These are phyloP conservation scores for Vaccinium vitisidaea DNA, from an alignment of 148 eudicot genomes.

Conservation along the genomic window DNA sequence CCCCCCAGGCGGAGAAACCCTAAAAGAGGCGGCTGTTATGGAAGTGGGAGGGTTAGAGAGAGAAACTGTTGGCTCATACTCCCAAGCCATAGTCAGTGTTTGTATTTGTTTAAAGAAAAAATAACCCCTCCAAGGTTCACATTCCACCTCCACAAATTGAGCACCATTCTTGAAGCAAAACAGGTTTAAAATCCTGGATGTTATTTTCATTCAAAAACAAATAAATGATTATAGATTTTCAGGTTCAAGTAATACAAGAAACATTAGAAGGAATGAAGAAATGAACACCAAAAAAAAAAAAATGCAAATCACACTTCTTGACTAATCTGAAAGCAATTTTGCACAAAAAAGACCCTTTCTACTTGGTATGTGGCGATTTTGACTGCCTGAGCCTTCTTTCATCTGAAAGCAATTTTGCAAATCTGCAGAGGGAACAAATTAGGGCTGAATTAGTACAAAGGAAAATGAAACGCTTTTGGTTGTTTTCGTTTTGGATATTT, in stretches of 20 bases:
- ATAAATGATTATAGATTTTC: neutral
- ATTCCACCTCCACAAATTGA: too few relatives aligned
- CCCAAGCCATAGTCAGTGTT: too few relatives aligned
- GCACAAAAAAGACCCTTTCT: too few relatives aligned
- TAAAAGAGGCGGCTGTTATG: too few relatives aligned
- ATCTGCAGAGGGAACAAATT: conserved; percentile 18
- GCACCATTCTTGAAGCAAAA: too few relatives aligned
- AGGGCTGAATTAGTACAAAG: neutral
- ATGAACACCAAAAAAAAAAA: neutral
- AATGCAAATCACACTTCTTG: neutral
- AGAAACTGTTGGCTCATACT: too few relatives aligned
- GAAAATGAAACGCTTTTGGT: neutral
- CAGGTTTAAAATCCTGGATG: too few relatives aligned
- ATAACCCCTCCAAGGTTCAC: too few relatives aligned
- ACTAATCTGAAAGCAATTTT: neutral
- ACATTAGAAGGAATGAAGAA: neutral
- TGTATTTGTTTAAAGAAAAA: too few relatives aligned
- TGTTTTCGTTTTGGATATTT: too few relatives aligned
- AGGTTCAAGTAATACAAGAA: neutral
- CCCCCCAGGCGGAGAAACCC: too few relatives aligned
- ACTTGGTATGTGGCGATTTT: conserved; percentile 2
- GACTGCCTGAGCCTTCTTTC: conserved; percentile 31
- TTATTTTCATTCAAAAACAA: neutral
- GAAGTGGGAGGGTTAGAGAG: too few relatives aligned
- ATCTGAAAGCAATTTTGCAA: conserved; percentile 45